Percentiles rank a stretch among this genome's conserved stretches.
Conservation (phyloP, 1,284 basidiomycete genomes). For the Leccinum griseonigrum region DNA sequence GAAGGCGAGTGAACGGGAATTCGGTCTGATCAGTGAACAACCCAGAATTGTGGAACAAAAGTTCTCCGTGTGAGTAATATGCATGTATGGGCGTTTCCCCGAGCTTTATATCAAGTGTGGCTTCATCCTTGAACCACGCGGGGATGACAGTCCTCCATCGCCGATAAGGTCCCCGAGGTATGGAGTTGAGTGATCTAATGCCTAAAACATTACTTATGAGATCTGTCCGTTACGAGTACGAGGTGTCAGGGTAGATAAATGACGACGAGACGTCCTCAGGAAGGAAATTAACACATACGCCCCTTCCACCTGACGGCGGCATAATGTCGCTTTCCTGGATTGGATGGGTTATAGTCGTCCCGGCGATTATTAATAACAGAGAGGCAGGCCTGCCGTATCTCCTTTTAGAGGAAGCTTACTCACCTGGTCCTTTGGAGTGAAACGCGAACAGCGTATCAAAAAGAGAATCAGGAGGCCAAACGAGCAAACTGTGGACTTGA, state of each 20-base stretch:
- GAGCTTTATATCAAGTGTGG: slow-evolving; percentile 12
- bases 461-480: background rate
- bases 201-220: background rate
- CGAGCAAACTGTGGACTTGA: background rate
- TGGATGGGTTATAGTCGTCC: background rate
- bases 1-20: background rate
- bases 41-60: background rate
- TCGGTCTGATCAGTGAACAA: background rate
- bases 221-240: background rate
- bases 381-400: background rate
- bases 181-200: slow-evolving; percentile 1
- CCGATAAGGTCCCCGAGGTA: background rate
- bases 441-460: background rate
- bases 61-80: background rate
- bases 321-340: background rate
- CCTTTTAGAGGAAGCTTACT: background rate
- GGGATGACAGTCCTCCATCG: background rate
- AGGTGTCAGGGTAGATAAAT: background rate
- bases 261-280: background rate
- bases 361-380: background rate
- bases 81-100: background rate
- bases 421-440: background rate
- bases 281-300: background rate
- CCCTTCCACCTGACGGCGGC: background rate
- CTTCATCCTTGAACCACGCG: slow-evolving; percentile 12